Evolutionary conservation across 176 grass and related monocot genomes (phyloP).

Genomic region (Saccharum officinarum): DNA sequence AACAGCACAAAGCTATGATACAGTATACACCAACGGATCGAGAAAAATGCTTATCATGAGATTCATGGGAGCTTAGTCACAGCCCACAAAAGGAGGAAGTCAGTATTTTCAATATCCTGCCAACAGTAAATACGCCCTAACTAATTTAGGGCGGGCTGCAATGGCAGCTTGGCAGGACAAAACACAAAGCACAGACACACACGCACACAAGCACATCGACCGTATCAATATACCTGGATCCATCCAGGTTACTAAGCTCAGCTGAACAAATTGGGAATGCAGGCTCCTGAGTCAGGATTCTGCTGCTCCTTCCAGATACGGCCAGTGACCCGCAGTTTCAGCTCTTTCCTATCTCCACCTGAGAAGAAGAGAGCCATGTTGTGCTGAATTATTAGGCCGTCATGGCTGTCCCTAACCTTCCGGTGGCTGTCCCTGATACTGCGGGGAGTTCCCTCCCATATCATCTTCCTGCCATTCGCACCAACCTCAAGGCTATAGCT

Average conservation of each 20-base stretch:
- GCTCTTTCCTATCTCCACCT: constrained; percentile 88
- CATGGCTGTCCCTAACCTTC: constrained; percentile 90
- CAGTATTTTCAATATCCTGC: constrained; percentile 32
- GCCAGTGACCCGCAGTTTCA: constrained; percentile 87
- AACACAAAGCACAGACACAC: neutral
- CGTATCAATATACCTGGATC: constrained; percentile 24
- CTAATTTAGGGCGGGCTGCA: constrained; percentile 32
- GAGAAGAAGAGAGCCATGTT: constrained; percentile 97
- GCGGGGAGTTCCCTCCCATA: constrained; percentile 88
- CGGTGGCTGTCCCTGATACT: constrained; percentile 86
- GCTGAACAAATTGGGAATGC: constrained; percentile 79
- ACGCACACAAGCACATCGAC: neutral
- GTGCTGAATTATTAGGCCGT: constrained; percentile 88
- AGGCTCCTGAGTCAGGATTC: constrained; percentile 65
- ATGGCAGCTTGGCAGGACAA: constrained; percentile 19
- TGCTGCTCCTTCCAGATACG: constrained; percentile 92
- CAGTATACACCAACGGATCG: neutral
- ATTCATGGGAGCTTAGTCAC: constrained; percentile 20
- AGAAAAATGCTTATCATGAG: constrained; percentile 23
- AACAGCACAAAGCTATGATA: neutral
- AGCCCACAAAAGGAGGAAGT: neutral
- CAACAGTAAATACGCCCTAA: constrained; percentile 17
- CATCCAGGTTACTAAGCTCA: constrained; percentile 34
- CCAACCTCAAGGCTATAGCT: constrained; percentile 90
- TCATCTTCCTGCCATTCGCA: constrained; percentile 70